Base-by-base conservation (phyloP, 2,329 filamentous ascomycete species). In the Epichloe amarillans region DNA sequence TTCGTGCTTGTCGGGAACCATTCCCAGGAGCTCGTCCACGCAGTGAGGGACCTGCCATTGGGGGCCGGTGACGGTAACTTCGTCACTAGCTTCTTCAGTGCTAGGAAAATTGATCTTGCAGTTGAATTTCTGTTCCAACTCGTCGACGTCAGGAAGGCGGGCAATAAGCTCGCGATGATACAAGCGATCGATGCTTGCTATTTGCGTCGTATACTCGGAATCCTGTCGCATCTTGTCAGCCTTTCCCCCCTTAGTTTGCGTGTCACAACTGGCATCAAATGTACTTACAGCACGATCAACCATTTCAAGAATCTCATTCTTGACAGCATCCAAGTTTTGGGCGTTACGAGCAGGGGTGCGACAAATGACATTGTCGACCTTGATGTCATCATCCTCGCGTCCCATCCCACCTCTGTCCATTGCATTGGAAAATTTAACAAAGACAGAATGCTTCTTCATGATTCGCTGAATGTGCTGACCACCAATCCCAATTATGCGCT, bases 401-500 rank as follows among this genome's bases (percentile, higher is more conserved):
- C 89, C 88, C 67, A 94, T 85, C 37, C 90, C 70, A 38, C 65
- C 93, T 63, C 93, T 84, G 64, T 98, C 93, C 90, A 97, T 97
- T 15, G 93, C 93, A 61, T 98, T 98, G 57, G 89, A 95, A 63
- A 98, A 98, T 66, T 98, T 98, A 72, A 98, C 93, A 61, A 98
- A 98, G 58, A 98, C 93, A 0, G 93, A 97, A 69, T 98, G 95
- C 71, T 97, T 97, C 75, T 98, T 97, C 93, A 98, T 98, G 72
- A 98, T 97, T 50, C 91, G 88, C 68, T 98, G 93, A 58, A 98
- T 98, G 64, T 98, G 93, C 66, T 97, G 91, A 10, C 93, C 93
- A 54, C 93, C 93, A 61, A 98, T 97, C 49, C 93, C 93, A 56
- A 98, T 98, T 63, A 98, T 98, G 46, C 93, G 89, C 73, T 98